These are phyloP conservation scores for Cymbopogon citratus DNA, from an alignment of 176 grass and related monocot species.

Conservation along the genomic window DNA sequence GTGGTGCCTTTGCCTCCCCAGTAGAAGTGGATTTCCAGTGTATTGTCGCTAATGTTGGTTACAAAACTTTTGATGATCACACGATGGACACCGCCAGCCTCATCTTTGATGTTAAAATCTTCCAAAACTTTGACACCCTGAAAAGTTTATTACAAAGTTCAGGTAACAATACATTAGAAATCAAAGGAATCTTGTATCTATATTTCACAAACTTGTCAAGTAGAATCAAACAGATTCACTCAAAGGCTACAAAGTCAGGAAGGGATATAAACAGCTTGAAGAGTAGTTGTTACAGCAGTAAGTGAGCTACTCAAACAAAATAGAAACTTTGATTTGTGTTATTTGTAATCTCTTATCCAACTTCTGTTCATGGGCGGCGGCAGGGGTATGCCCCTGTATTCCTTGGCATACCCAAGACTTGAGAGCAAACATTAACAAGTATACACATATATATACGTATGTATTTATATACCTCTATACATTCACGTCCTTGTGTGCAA, in stretches of 20 bases:
- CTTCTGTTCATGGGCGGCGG: no score
- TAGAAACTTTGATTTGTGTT: background rate
- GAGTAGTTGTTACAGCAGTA: background rate
- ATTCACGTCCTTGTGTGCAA: no score
- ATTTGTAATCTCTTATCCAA: background rate
- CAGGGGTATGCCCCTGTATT: no score
- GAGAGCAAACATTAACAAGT: no score
- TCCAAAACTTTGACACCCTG: slow-evolving; percentile 67
- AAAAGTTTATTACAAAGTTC: background rate
- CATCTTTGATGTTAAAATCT: slow-evolving; percentile 79
- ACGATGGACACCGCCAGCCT: slow-evolving; percentile 42
- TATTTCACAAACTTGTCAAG: background rate
- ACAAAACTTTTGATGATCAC: slow-evolving; percentile 41
- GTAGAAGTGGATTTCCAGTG: slow-evolving; percentile 79
- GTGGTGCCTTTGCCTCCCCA: slow-evolving; percentile 92
- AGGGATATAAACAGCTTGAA: slow-evolving; percentile 4
- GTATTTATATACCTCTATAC: no score
- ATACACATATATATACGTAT: no score
- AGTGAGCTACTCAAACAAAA: background rate
- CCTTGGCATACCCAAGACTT: no score
- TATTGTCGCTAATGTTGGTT: slow-evolving; percentile 44
- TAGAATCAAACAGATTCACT: background rate
- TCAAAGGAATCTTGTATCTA: background rate
- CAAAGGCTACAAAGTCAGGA: background rate
- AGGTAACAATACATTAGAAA: background rate